A percentile compares a stretch with the other conserved stretches of the same genome.
Evolutionary conservation across 1,284 basidiomycete species (phyloP).

Genomic region (Paramarasmius palmivorus): DNA sequence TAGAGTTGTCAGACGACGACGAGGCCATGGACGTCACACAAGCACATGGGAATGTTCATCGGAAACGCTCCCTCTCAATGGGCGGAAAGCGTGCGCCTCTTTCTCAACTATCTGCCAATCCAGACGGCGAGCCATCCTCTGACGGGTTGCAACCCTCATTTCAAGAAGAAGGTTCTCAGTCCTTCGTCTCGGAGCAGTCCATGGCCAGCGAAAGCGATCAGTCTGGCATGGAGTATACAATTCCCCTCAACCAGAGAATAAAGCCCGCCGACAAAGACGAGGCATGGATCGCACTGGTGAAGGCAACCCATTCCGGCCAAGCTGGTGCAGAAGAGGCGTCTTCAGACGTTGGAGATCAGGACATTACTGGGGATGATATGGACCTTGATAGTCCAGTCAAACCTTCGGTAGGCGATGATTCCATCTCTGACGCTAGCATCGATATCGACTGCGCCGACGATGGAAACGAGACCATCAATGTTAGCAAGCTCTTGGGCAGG

Average conservation of each 20-base stretch:
- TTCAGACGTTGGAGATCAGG: constrained; percentile 41
- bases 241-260: constrained; percentile 59
- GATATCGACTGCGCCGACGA: constrained; percentile 33
- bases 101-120: constrained; percentile 26
- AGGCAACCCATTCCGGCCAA: constrained; percentile 62
- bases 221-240: constrained; percentile 68
- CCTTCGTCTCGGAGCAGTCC: constrained; percentile 26
- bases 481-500: no score
- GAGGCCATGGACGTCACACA: constrained; percentile 60
- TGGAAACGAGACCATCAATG: constrained; percentile 52
- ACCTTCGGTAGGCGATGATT: constrained; percentile 30
- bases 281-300: constrained; percentile 66
- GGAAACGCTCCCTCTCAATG: constrained; percentile 48
- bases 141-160: background rate
- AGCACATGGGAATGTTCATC: constrained; percentile 48
- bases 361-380: constrained; percentile 52
- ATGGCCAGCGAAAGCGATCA: constrained; percentile 33
- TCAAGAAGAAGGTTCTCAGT: constrained; percentile 35
- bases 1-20: constrained; percentile 37
- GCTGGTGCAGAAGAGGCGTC: constrained; percentile 29
- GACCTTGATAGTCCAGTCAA: constrained; percentile 54
- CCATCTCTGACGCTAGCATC: constrained; percentile 64
- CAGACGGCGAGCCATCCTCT: constrained; percentile 21
- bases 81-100: constrained; percentile 37
- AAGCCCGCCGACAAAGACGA: constrained; percentile 50